A percentile compares a stretch with the other conserved stretches of the same genome.
These are phyloP conservation scores for Fusarium foetens DNA, from an alignment of 2,329 filamentous ascomycete genomes.

Conservation along the genomic window DNA sequence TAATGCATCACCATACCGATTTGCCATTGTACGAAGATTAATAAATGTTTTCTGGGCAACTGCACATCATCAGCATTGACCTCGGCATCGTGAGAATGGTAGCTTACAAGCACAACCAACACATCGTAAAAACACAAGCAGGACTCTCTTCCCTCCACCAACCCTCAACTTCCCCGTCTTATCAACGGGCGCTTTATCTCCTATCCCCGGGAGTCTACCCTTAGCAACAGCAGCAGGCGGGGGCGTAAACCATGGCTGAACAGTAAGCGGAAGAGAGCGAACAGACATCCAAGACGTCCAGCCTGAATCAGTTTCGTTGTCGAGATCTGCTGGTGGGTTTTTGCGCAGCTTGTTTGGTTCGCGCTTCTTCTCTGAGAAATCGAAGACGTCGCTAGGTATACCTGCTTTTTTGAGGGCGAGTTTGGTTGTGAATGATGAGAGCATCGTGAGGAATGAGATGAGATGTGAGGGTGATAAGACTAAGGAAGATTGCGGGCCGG, in stretches of 20 bases:
- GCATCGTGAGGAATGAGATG: constrained; percentile 53
- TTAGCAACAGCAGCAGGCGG: constrained; percentile 61
- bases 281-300: constrained; percentile 62
- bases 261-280: constrained; percentile 61
- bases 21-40: constrained; percentile 63
- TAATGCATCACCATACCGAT: constrained; percentile 59
- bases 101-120: constrained; percentile 66
- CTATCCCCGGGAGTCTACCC: constrained; percentile 57
- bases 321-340: constrained; percentile 43
- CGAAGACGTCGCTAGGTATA: constrained; percentile 61
- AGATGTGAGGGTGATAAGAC: too few relatives aligned
- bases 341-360: constrained; percentile 50
- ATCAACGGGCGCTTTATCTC: constrained; percentile 61
- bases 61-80: constrained; percentile 34
- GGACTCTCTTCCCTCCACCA: constrained; percentile 55
- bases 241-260: constrained; percentile 64
- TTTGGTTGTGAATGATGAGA: constrained; percentile 66
- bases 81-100: accelerated
- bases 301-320: constrained; percentile 44
- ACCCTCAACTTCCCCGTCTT: constrained; percentile 56
- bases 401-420: constrained; percentile 67
- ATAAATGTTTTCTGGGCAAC: constrained; percentile 68
- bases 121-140: constrained; percentile 65
- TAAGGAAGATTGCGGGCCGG: background rate
- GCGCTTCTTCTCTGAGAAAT: constrained; percentile 46